Evolutionary conservation across 495 filamentous ascomycete genomes (phyloP).

Genomic region (Letharia lupina): DNA sequence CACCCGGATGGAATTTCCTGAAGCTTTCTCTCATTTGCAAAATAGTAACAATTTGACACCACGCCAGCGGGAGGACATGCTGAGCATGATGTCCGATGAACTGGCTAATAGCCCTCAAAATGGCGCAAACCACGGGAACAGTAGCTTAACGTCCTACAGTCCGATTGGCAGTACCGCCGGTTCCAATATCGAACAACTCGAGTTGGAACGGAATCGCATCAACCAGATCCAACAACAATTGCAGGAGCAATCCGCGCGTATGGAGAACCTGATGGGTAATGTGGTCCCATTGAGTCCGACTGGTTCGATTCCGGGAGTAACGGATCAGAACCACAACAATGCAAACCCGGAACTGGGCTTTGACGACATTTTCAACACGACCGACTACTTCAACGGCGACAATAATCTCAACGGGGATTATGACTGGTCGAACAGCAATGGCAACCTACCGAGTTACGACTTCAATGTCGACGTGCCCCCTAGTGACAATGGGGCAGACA

Average conservation of each 20-base stretch:
- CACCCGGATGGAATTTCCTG: slow-evolving; percentile 56
- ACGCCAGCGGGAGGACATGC: slow-evolving; percentile 70
- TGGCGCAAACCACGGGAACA: slow-evolving; percentile 37
- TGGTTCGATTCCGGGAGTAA: slow-evolving; percentile 57
- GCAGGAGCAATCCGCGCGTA: slow-evolving; percentile 58
- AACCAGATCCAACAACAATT: slow-evolving; percentile 68
- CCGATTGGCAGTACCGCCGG: slow-evolving; percentile 50
- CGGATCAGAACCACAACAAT: slow-evolving; percentile 13
- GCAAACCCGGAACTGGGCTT: slow-evolving; percentile 46
- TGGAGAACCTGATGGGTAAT: slow-evolving; percentile 60
- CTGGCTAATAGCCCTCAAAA: slow-evolving; percentile 22
- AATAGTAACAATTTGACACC: slow-evolving; percentile 57
- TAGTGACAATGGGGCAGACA: background rate
- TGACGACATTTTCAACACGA: slow-evolving; percentile 59
- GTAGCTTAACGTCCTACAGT: slow-evolving; percentile 53
- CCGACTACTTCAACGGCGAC: slow-evolving; percentile 48
- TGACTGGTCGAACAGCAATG: slow-evolving; percentile 10
- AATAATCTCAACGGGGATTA: slow-evolving; percentile 14
- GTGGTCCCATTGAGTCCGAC: slow-evolving; percentile 72
- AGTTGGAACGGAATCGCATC: slow-evolving; percentile 65
- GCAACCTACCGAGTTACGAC: slow-evolving; percentile 16
- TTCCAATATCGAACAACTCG: slow-evolving; percentile 56
- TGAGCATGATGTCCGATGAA: slow-evolving; percentile 65
- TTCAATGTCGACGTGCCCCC: slow-evolving; percentile 15
- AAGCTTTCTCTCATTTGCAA: slow-evolving; percentile 64